These are phyloP conservation scores for Trapa incisa DNA, from an alignment of 345 rosid species.

Conservation along the genomic window DNA sequence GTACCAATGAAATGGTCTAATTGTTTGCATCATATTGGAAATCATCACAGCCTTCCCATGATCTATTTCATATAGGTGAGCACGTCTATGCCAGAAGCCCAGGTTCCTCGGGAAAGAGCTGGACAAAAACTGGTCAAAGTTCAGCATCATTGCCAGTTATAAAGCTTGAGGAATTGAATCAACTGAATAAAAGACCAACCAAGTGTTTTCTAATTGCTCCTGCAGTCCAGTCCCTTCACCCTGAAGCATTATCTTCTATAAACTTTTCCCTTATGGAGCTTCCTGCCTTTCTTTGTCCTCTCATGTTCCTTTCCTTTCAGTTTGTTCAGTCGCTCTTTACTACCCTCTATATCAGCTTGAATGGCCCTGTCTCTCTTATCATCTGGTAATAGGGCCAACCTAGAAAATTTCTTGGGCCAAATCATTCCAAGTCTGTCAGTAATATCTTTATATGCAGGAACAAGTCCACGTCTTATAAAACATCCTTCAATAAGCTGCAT, in stretches of 20 bases:
- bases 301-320: conserved; percentile 24
- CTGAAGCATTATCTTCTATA: conserved; percentile 1
- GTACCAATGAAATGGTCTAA: neutral
- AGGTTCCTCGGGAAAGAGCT: conserved; percentile 1
- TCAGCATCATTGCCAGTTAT: neutral
- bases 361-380: conserved; percentile 64
- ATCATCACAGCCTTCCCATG: neutral
- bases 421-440: conserved; percentile 63
- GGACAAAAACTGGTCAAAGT: conserved; percentile 2
- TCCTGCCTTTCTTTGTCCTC: conserved; percentile 12
- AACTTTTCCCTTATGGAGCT: conserved; percentile 3
- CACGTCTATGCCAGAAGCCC: neutral
- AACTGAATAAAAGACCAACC: neutral
- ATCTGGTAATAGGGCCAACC: conserved; percentile 64
- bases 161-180: neutral
- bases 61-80: neutral
- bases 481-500: conserved; percentile 79
- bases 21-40: neutral
- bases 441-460: conserved; percentile 84
- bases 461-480: conserved; percentile 71
- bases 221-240: neutral
- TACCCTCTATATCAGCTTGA: conserved; percentile 54
- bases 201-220: neutral
- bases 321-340: conserved; percentile 50
- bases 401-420: conserved; percentile 76